These are phyloP conservation scores for Mycena rosella DNA, from an alignment of 768 basidiomycete genomes.

Conservation along the genomic window DNA sequence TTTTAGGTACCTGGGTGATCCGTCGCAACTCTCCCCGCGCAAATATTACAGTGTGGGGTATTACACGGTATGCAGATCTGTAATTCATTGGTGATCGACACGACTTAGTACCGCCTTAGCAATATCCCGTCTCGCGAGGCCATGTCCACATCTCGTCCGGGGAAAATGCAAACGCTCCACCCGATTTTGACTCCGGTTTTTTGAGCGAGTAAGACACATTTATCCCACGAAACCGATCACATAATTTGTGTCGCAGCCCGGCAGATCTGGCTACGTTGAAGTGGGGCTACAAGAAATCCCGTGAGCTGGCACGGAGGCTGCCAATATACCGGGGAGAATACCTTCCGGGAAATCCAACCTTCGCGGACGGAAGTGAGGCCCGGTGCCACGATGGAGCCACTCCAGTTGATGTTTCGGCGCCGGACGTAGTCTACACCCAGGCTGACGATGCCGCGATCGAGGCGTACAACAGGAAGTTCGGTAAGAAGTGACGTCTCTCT, in stretches of 20 bases:
- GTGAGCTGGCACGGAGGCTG: conserved; percentile 57
- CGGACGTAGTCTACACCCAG: conserved; percentile 34
- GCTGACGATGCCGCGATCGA: conserved; percentile 41
- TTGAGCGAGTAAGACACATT: conserved; percentile 44
- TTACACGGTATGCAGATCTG: conserved; percentile 43
- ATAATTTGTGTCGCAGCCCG: conserved; percentile 12
- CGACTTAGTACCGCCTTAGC: conserved; percentile 24
- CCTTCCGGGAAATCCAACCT: conserved; percentile 30
- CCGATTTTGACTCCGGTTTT: conserved; percentile 50
- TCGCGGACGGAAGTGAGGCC: conserved; percentile 23
- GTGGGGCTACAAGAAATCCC: conserved; percentile 54
- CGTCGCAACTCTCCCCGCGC: conserved; percentile 29
- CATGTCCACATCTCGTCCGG: conserved; percentile 51
- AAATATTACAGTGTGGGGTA: conserved; percentile 44
- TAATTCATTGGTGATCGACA: neutral
- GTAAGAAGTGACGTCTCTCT: conserved; percentile 2
- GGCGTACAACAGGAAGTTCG: conserved; percentile 28
- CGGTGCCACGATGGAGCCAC: neutral
- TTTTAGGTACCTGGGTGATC: conserved; percentile 43
- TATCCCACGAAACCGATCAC: neutral
- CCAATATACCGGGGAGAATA: conserved; percentile 38
- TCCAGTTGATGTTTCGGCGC: conserved; percentile 34
- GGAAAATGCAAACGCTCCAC: conserved; percentile 45
- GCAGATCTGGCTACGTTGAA: conserved; percentile 46
- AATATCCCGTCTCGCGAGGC: conserved; percentile 52